Percentiles rank a stretch among this genome's conserved stretches.
These are phyloP conservation scores for Escovopsis sp. DNA, from an alignment of 2,329 filamentous ascomycete species.

Conservation along the genomic window DNA sequence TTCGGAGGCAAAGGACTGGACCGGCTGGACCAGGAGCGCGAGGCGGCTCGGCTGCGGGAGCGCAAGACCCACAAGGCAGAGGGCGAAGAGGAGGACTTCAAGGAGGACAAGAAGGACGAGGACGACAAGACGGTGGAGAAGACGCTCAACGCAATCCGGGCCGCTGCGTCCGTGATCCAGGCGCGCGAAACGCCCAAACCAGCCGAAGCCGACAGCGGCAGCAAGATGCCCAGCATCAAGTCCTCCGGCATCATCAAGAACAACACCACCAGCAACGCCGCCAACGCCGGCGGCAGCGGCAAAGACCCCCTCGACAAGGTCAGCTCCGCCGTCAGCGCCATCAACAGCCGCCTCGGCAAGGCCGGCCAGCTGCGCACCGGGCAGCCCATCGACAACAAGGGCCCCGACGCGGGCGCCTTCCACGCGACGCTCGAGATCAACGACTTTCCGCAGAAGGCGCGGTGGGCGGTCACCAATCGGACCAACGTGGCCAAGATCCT, in stretches of 20 bases:
- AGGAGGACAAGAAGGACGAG: slow-evolving; percentile 60
- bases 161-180: slow-evolving; percentile 42
- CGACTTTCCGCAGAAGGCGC: slow-evolving; percentile 95
- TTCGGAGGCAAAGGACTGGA: slow-evolving; percentile 94
- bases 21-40: slow-evolving; percentile 77
- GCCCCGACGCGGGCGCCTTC: slow-evolving; percentile 89
- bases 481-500: slow-evolving; percentile 98
- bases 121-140: slow-evolving; percentile 56
- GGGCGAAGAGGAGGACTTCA: slow-evolving; percentile 66
- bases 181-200: slow-evolving; percentile 33
- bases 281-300: neutral
- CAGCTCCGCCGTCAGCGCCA: slow-evolving; percentile 75
- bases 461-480: slow-evolving; percentile 96
- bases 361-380: slow-evolving; percentile 81
- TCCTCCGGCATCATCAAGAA: slow-evolving; percentile 24
- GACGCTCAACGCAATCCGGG: slow-evolving; percentile 48
- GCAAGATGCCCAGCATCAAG: slow-evolving; percentile 14
- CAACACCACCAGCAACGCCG: slow-evolving; percentile 42
- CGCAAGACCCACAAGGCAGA: slow-evolving; percentile 82
- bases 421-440: slow-evolving; percentile 98
- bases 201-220: too few relatives aligned
- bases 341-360: slow-evolving; percentile 79
- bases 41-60: slow-evolving; percentile 72
- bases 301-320: slow-evolving; percentile 72
- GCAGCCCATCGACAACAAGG: slow-evolving; percentile 95